Percentiles rank a stretch among this genome's conserved stretches.
Evolutionary conservation across 2,329 filamentous ascomycete species (phyloP).

Genomic region (Beauveria australis): DNA sequence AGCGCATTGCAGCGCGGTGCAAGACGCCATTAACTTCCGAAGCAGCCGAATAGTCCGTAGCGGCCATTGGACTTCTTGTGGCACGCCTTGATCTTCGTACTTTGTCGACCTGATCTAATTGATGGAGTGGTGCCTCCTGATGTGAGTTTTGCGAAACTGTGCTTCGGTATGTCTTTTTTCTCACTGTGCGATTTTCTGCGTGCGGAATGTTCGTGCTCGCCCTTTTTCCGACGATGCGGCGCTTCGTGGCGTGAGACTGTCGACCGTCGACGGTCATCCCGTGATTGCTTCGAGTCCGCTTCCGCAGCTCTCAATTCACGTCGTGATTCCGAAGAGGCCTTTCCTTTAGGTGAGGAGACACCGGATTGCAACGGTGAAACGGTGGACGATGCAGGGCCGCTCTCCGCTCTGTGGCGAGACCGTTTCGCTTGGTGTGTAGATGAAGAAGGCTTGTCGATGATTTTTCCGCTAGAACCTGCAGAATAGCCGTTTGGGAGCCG

Average conservation of each 20-base stretch:
- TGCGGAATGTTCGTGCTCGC: background rate
- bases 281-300: background rate
- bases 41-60: background rate
- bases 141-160: background rate
- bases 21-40: background rate
- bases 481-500: background rate
- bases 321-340: background rate
- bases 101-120: background rate
- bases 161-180: background rate
- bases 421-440: background rate
- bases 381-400: background rate
- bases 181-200: background rate
- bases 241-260: background rate
- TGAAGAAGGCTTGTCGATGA: background rate
- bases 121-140: background rate
- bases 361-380: background rate
- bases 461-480: constrained; percentile 23
- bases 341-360: background rate
- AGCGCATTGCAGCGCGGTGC: background rate
- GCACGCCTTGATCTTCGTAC: background rate
- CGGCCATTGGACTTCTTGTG: background rate
- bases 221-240: background rate
- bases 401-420: background rate
- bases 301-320: background rate
- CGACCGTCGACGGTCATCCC: background rate